phyloP scores from a whole-genome alignment of 352 stramenopile genomes.

The Halophytophthora polymorphica region DNA sequence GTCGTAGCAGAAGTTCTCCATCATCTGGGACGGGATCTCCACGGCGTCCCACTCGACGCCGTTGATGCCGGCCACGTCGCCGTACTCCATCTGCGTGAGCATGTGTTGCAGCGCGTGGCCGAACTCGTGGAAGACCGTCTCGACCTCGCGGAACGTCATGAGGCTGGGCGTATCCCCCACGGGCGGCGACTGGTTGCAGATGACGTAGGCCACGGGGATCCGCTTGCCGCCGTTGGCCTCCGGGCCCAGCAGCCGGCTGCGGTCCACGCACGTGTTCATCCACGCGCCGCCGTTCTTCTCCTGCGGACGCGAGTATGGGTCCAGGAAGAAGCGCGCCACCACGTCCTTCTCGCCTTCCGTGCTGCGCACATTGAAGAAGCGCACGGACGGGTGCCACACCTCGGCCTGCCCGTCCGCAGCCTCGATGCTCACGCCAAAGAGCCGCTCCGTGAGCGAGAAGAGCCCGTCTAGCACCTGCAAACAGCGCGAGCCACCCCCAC shows the following conservation, averaged over 20 bases:
- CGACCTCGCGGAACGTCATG: constrained; percentile 98
- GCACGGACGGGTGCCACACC: constrained; percentile 94
- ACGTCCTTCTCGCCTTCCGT: constrained; percentile 66
- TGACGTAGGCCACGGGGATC: constrained; percentile 96
- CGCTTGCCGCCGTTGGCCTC: constrained; percentile 51
- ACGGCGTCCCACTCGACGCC: constrained; percentile 98
- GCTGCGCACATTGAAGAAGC: constrained; percentile 93
- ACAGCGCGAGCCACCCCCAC: not conserved
- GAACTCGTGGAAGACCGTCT: constrained; percentile 96
- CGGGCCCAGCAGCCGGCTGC: constrained; percentile 81
- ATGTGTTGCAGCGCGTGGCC: constrained; percentile 98
- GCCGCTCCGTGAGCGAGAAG: constrained; percentile 91
- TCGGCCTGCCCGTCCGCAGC: constrained; percentile 60
- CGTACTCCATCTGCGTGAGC: constrained; percentile 95
- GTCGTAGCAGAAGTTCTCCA: constrained; percentile 99
- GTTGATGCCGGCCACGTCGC: constrained; percentile 96
- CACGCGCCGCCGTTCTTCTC: constrained; percentile 98
- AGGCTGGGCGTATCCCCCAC: constrained; percentile 92
- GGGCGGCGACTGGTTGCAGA: constrained; percentile 96
- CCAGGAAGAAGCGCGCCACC: constrained; percentile 96
- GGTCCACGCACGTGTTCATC: constrained; percentile 97
- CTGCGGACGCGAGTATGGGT: constrained; percentile 95
- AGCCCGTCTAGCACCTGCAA: constrained; percentile 89
- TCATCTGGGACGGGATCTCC: constrained; percentile 98
- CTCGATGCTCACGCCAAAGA: constrained; percentile 95